phyloP scores from a whole-genome alignment of 371 early-diverging fungal species.

The Circinella umbellata region DNA sequence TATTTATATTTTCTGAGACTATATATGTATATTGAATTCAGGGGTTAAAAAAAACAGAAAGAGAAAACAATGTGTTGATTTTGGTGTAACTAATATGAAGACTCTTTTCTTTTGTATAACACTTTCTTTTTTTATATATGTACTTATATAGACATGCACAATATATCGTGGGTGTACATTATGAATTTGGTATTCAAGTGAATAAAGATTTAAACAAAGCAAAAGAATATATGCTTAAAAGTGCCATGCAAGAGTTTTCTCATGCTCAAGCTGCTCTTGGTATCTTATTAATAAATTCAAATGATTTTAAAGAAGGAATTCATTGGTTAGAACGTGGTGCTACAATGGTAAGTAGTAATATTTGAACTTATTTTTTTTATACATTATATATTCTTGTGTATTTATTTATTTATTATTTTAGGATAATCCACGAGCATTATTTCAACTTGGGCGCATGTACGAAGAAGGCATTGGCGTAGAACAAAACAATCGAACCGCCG shows the following conservation, averaged over 20 bases:
- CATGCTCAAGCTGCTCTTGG: conserved; percentile 49
- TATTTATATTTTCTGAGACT: too few species aligned
- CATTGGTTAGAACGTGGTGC: conserved; percentile 45
- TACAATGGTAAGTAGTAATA: conserved; percentile 29
- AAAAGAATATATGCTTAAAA: conserved; percentile 33
- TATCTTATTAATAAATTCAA: conserved; percentile 30
- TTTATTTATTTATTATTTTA: conserved; percentile 5
- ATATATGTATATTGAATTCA: too few species aligned
- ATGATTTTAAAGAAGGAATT: conserved; percentile 32
- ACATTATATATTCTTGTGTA: too few species aligned
- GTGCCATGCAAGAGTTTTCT: conserved; percentile 47
- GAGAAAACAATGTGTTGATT: not conserved
- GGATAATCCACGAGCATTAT: conserved; percentile 41
- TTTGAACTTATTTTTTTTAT: not conserved
- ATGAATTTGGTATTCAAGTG: conserved; percentile 24
- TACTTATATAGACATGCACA: conserved; percentile 29
- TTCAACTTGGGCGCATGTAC: conserved; percentile 46
- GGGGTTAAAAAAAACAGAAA: too few species aligned
- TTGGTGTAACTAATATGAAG: too few species aligned
- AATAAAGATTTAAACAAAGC: conserved; percentile 26
- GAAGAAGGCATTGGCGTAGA: conserved; percentile 42
- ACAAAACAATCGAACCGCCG: conserved; percentile 17
- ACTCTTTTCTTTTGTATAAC: too few species aligned
- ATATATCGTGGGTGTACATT: conserved; percentile 29
- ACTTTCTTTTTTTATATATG: too few species aligned